phyloP scores from a whole-genome alignment of 2,329 filamentous ascomycete genomes.

The Lachnellula subtilissima region DNA sequence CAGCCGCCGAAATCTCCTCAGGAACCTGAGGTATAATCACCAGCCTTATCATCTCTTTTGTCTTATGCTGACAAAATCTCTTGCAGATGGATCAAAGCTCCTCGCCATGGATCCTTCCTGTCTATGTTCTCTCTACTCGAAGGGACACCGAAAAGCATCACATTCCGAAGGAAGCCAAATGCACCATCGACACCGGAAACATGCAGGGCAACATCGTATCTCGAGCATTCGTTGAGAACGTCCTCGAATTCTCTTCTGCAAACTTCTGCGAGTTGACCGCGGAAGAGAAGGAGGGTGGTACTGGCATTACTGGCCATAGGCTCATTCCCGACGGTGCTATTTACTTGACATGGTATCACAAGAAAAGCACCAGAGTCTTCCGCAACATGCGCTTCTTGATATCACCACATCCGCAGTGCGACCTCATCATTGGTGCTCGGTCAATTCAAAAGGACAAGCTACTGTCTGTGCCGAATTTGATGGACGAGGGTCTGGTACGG shows the following conservation, averaged over 20 bases:
- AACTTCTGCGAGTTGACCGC: conserved; percentile 9
- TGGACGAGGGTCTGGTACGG: background rate
- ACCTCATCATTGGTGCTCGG: conserved; percentile 16
- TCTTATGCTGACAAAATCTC: too few species aligned
- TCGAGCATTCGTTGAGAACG: conserved; percentile 7
- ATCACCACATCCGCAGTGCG: conserved; percentile 8
- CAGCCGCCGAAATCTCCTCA: too few species aligned
- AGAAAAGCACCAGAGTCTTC: conserved; percentile 17
- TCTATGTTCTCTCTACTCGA: conserved; percentile 11
- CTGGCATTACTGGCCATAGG: conserved; percentile 12
- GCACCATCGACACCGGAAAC: conserved; percentile 22
- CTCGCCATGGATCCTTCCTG: conserved; percentile 12
- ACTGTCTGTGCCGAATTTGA: conserved; percentile 10
- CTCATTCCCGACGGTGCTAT: conserved; percentile 18
- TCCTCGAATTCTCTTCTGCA: conserved; percentile 9
- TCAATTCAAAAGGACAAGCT: conserved; percentile 14
- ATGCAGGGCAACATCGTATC: conserved; percentile 21
- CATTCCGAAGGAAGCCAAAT: conserved; percentile 11
- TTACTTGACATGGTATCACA: conserved; percentile 15
- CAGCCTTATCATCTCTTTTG: too few species aligned
- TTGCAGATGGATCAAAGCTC: background rate
- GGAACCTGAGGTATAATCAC: too few species aligned
- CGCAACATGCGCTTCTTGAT: conserved; percentile 21
- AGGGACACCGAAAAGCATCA: conserved; percentile 5
- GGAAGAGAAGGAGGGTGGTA: conserved; percentile 8